Percentiles rank a stretch among this genome's conserved stretches.
Conservation (phyloP, 768 basidiomycete species). For the Suillus clintonianus region DNA sequence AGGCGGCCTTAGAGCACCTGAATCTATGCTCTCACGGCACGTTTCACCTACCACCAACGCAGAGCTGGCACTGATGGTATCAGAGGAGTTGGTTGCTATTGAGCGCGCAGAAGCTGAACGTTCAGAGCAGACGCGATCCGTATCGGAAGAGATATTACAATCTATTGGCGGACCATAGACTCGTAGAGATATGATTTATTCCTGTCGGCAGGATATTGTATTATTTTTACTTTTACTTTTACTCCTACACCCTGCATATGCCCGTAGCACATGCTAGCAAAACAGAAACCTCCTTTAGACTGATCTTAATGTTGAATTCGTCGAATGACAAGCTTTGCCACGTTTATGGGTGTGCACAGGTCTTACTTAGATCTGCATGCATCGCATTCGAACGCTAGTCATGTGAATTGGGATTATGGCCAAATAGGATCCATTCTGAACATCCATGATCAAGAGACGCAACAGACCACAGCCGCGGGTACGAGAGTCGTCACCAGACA, state of each 20-base stretch:
- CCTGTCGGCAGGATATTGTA: conserved; percentile 10
- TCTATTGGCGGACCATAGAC: conserved; percentile 15
- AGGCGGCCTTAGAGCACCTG: conserved; percentile 67
- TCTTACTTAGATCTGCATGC: background rate
- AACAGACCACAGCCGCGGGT: conserved; percentile 61
- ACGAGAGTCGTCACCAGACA: conserved; percentile 47
- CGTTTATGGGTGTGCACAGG: background rate
- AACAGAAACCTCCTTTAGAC: background rate
- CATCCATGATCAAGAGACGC: conserved; percentile 72
- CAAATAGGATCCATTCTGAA: background rate
- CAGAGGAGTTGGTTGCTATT: conserved; percentile 5
- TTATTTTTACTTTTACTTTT: conserved; percentile 1
- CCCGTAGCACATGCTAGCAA: conserved; percentile 4
- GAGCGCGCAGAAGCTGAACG: conserved; percentile 9
- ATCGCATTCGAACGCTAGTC: background rate
- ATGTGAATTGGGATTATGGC: background rate
- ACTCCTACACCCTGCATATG: background rate
- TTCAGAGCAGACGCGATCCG: conserved; percentile 10
- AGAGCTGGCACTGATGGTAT: conserved; percentile 1
- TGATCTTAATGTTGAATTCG: conserved; percentile 7
- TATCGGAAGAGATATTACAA: conserved; percentile 16
- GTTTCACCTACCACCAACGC: conserved; percentile 35
- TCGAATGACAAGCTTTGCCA: background rate
- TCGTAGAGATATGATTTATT: conserved; percentile 5
- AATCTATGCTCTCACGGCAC: conserved; percentile 54